Base-by-base conservation (phyloP, 2,329 filamentous ascomycete genomes). In the Didymella pinodella region DNA sequence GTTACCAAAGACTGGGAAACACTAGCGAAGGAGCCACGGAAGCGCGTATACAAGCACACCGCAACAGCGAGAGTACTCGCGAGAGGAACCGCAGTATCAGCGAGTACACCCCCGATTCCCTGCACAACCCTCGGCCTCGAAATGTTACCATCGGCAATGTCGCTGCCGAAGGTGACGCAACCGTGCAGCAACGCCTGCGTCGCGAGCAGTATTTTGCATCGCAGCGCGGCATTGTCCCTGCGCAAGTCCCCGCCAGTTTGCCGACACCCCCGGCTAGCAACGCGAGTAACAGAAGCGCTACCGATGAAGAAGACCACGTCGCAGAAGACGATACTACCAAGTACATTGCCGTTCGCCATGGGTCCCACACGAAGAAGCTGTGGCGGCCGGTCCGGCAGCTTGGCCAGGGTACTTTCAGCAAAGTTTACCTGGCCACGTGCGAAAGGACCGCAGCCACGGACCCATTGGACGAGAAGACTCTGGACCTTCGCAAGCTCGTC, bases 401-500 rank as follows among this genome's bases (percentile, higher is more conserved):
- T 6, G 95, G 95, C 5, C 92, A 97, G 69, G 95, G 95, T 36
- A 97, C 95, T 0, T 99, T 99, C 76, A 97, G 93, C 75, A 91
- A 91, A 71, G 95, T 99, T 20, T 90, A 96, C 79, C 83, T 99
- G 41, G 95, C 93, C 4, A 96, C 93, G 11, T 92, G 90, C 69
- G 88, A 96, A 72, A 84, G 87, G 40, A 78, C 79, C 29, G 67
- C 68, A 57, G 71, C 68, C 69, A 77, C 65, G 64, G 74, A 67
- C 73, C 78, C 73, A 63, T 78, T 76, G 73, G 72, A 81, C 69
- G 82, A 84, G 73, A 73, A 78, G 40, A 63, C 74, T 60, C 82
- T 87, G 47, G 82, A 91, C 63, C 87, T 88, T n/a, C 90, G 89
- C 71, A 91, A 91, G 51, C 82, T 99, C 14, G 95, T 98, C 3